Percentiles rank a stretch among this genome's conserved stretches.
phyloP scores from a whole-genome alignment of 1,139 yeast genomes.

The Taiozyma sp. region DNA sequence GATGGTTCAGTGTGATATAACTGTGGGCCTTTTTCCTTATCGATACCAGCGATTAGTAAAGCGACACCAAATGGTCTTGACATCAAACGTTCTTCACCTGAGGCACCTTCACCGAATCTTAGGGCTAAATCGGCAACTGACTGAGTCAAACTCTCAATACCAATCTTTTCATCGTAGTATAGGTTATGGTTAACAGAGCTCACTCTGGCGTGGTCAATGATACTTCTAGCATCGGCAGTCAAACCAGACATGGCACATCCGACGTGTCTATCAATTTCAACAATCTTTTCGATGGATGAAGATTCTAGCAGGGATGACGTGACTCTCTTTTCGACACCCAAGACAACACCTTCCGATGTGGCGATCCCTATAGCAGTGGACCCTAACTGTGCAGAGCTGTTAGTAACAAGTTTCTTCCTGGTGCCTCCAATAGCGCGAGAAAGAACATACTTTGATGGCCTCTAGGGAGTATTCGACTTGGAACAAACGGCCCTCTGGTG shows the following conservation, averaged over 20 bases:
- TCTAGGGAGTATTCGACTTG: conserved; percentile 98
- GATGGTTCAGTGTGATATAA: conserved; percentile 98
- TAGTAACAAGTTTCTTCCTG: conserved; percentile 1
- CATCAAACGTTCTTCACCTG: conserved; percentile 96
- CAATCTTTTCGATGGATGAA: conserved; percentile 91
- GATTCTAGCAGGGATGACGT: conserved; percentile 90
- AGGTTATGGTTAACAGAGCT: conserved; percentile 85
- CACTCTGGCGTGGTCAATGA: conserved; percentile 98
- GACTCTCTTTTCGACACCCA: conserved; percentile 96
- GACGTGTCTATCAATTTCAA: conserved; percentile 89
- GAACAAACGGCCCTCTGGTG: conserved; percentile 97
- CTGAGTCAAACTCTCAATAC: conserved; percentile 92
- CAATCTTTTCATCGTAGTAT: conserved; percentile 88
- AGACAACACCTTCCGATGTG: conserved; percentile 93
- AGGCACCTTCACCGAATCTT: conserved; percentile 97
- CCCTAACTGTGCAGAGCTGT: conserved; percentile 43
- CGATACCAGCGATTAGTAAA: conserved; percentile 89
- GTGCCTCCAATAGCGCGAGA: neutral
- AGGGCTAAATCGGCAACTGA: conserved; percentile 95
- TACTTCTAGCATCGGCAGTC: conserved; percentile 97
- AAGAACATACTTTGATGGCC: conserved; percentile 70
- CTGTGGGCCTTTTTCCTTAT: conserved; percentile 91
- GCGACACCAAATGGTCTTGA: conserved; percentile 99
- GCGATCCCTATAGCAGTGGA: conserved; percentile 97
- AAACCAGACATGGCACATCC: conserved; percentile 99